Percentiles rank a stretch among this genome's conserved stretches.
Evolutionary conservation across 768 basidiomycete species (phyloP).

Genomic region (Psilocybe tampanensis): DNA sequence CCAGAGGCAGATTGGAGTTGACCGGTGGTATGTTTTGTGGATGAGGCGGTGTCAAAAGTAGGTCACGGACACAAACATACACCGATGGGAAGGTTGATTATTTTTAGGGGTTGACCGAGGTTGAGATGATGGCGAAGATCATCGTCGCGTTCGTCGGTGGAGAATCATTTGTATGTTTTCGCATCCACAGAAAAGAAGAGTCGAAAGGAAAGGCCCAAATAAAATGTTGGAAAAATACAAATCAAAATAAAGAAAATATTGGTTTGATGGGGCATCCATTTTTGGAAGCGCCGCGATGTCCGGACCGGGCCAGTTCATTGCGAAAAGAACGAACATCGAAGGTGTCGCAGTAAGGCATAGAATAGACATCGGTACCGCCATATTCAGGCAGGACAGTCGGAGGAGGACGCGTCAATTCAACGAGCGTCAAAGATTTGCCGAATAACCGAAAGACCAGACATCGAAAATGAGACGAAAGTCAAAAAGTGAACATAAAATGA

Average conservation of each 20-base stretch:
- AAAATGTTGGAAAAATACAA: background rate
- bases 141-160: background rate
- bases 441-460: background rate
- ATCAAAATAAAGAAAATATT: background rate
- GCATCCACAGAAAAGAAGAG: too few species aligned
- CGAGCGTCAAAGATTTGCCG: conserved; percentile 1
- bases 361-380: background rate
- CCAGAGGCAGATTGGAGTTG: conserved; percentile 1
- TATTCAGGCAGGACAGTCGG: background rate
- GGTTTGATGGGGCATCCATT: too few species aligned
- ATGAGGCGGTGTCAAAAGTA: conserved; percentile 15
- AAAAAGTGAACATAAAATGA: conserved; percentile 3
- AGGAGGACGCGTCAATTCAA: background rate
- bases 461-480: background rate
- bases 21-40: conserved; percentile 9
- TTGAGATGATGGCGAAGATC: background rate
- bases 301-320: conserved; percentile 1
- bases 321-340: background rate
- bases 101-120: background rate
- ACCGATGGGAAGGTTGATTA: conserved; percentile 6
- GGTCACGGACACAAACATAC: conserved; percentile 13
- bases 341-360: background rate
- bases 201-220: too few species aligned
- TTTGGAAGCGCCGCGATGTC: background rate
- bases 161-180: too few species aligned